Percentiles rank a stretch among this genome's conserved stretches.
These are phyloP conservation scores for Coemansia umbellata DNA, from an alignment of 192 early-diverging fungal genomes.

Conservation along the genomic window DNA sequence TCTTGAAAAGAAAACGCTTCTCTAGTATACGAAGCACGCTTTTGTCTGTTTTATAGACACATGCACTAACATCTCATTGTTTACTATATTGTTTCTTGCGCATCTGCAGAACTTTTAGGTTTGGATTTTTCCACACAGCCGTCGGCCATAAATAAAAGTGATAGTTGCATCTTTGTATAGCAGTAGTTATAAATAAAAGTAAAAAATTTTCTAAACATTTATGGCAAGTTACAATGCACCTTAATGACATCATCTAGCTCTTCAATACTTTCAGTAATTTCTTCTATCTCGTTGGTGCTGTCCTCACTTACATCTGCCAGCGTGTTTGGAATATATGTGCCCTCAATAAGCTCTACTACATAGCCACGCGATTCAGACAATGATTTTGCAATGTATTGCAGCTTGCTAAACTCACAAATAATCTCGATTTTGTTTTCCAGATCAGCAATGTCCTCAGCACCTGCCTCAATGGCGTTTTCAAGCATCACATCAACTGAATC, in stretches of 20 bases:
- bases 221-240: conserved; percentile 52
- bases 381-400: conserved; percentile 48
- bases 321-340: conserved; percentile 53
- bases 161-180: too few relatives aligned
- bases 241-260: conserved; percentile 62
- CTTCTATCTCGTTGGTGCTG: conserved; percentile 47
- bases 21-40: too few relatives aligned
- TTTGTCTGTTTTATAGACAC: too few relatives aligned
- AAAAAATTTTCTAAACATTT: too few relatives aligned
- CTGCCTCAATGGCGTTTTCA: conserved; percentile 58
- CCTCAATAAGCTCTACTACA: conserved; percentile 57
- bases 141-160: too few relatives aligned
- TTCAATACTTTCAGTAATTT: conserved; percentile 56
- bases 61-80: too few relatives aligned
- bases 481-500: conserved; percentile 56
- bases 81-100: too few relatives aligned
- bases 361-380: conserved; percentile 47
- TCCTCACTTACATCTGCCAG: conserved; percentile 46
- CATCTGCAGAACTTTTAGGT: too few relatives aligned
- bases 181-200: conserved; percentile 3
- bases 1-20: too few relatives aligned
- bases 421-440: conserved; percentile 53
- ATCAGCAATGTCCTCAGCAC: conserved; percentile 59
- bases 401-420: conserved; percentile 52
- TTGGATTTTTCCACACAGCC: too few relatives aligned